Conservation (phyloP, 192 early-diverging fungal species). For the Backusella morwellensis region DNA sequence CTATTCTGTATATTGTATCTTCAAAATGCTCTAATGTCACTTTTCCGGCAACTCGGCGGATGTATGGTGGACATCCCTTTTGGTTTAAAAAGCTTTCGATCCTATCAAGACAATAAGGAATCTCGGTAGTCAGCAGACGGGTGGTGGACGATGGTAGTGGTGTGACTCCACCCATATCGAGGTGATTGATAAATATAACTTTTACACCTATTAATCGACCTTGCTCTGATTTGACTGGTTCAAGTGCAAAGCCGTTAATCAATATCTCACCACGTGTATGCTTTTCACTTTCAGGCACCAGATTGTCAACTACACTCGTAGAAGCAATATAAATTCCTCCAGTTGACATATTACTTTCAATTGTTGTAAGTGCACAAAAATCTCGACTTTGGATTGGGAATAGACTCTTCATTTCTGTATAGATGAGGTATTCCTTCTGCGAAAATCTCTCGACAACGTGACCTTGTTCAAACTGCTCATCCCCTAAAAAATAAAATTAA, state of each 20-base stretch:
- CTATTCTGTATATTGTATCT: slow-evolving; percentile 34
- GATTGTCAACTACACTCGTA: slow-evolving; percentile 42
- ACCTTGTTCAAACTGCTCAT: slow-evolving; percentile 45
- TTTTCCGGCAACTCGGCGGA: slow-evolving; percentile 38
- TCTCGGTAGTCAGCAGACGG: slow-evolving; percentile 33
- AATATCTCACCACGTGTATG: slow-evolving; percentile 42
- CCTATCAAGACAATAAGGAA: slow-evolving; percentile 35
- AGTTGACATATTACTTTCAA: slow-evolving; percentile 45
- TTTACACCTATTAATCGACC: slow-evolving; percentile 37
- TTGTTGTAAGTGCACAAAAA: slow-evolving; percentile 36
- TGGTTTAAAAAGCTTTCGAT: slow-evolving; percentile 39
- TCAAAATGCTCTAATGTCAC: slow-evolving; percentile 41
- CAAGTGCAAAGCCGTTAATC: slow-evolving; percentile 44
- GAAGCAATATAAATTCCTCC: slow-evolving; percentile 37
- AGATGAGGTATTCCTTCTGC: slow-evolving; percentile 41
- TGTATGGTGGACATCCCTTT: slow-evolving; percentile 49
- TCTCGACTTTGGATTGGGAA: slow-evolving; percentile 44
- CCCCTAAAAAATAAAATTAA: slow-evolving; percentile 27
- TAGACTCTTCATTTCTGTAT: slow-evolving; percentile 32
- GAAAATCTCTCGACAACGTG: slow-evolving; percentile 42
- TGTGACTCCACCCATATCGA: slow-evolving; percentile 42
- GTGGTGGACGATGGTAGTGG: slow-evolving; percentile 37
- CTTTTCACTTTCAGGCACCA: slow-evolving; percentile 39
- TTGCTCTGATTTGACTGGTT: slow-evolving; percentile 37
- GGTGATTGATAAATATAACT: slow-evolving; percentile 44